These are phyloP conservation scores for Tylopilus sp. DNA, from an alignment of 1,284 basidiomycete species.

Conservation along the genomic window DNA sequence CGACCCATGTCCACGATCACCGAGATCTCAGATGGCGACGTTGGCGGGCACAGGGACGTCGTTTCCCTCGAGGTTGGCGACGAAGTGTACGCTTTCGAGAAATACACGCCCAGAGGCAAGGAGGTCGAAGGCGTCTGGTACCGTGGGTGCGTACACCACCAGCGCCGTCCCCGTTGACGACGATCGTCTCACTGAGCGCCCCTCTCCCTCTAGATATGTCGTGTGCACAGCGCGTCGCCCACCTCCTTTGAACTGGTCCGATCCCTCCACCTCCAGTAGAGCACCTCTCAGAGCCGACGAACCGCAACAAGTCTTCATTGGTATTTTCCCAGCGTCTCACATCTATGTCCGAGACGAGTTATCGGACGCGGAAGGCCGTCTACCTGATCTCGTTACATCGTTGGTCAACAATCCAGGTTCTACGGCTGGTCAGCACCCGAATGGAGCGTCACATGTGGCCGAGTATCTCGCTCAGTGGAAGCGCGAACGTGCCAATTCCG, in stretches of 20 bases:
- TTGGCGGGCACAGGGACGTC: conserved; percentile 66
- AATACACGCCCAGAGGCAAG: conserved; percentile 69
- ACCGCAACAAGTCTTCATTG: conserved; percentile 86
- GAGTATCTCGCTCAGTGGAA: conserved; percentile 44
- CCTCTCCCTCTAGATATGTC: conserved; percentile 64
- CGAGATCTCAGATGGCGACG: conserved; percentile 64
- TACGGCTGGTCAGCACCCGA: conserved; percentile 30
- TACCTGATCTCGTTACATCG: conserved; percentile 64
- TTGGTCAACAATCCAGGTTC: conserved; percentile 37
- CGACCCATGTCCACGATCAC: conserved; percentile 64
- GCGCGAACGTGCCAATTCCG: conserved; percentile 45
- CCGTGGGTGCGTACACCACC: conserved; percentile 65
- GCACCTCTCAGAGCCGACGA: conserved; percentile 58
- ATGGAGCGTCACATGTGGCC: conserved; percentile 37
- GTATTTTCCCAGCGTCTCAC: conserved; percentile 92
- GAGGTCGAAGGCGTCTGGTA: conserved; percentile 83
- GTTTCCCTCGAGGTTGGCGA: conserved; percentile 87
- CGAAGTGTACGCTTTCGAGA: conserved; percentile 95
- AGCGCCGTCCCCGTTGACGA: conserved; percentile 2
- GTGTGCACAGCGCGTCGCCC: conserved; percentile 64
- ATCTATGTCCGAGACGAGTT: conserved; percentile 87
- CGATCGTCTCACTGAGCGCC: conserved; percentile 6
- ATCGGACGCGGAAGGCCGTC: conserved; percentile 83
- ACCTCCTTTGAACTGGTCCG: conserved; percentile 62
- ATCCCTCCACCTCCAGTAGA: conserved; percentile 50